Conservation (phyloP, 2,329 filamentous ascomycete genomes). For the Colletotrichum sansevieriae region DNA sequence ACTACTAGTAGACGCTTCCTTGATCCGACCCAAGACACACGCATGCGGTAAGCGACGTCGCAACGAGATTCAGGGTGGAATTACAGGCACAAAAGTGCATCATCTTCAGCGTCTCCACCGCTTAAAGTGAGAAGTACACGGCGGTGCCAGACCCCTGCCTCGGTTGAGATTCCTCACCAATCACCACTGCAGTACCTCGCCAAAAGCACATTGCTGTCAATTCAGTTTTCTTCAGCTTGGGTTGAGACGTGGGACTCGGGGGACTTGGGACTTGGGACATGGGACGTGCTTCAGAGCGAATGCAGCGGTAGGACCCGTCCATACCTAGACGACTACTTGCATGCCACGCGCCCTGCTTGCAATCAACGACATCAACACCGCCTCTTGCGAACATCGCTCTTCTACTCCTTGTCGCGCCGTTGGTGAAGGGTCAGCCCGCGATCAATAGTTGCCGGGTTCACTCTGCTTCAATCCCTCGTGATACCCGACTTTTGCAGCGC, state of each 20-base stretch:
- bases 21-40: no score
- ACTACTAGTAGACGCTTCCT: no score
- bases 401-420: background rate
- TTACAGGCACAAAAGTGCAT: no score
- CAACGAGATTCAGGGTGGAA: no score
- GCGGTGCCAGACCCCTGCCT: constrained; percentile 1
- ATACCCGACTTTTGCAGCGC: constrained; percentile 1
- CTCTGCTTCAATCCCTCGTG: background rate
- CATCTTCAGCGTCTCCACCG: no score
- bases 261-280: no score
- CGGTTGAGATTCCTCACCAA: background rate
- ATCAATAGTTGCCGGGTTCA: background rate
- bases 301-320: background rate
- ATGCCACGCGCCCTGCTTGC: background rate
- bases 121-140: background rate
- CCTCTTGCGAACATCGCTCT: background rate
- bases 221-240: background rate
- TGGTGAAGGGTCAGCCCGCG: background rate
- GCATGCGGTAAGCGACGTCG: no score
- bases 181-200: no score
- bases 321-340: background rate
- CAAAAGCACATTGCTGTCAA: no score
- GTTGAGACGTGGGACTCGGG: background rate
- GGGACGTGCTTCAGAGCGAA: background rate
- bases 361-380: constrained; percentile 1